Percentiles rank a stretch among this genome's conserved stretches.
These are phyloP conservation scores for Pouteria glomerata DNA, from an alignment of 148 eudicot species.

Conservation along the genomic window DNA sequence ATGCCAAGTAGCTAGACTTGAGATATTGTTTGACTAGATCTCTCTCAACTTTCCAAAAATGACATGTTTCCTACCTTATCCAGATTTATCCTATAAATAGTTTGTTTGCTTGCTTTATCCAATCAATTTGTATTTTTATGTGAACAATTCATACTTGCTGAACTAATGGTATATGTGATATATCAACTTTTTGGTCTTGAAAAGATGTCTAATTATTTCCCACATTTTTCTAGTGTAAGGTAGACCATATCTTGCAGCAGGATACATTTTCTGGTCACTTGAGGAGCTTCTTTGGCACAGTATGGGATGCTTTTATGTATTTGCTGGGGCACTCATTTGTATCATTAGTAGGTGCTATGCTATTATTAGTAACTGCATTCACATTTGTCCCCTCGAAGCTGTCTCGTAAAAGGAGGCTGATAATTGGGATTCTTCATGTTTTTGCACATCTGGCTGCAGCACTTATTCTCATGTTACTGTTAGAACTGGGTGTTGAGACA, in stretches of 20 bases:
- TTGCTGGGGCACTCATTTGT: conserved; percentile 73
- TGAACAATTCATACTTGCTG: background rate
- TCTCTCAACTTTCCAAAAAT: background rate
- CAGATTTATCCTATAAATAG: background rate
- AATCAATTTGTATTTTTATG: background rate
- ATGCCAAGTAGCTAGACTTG: background rate
- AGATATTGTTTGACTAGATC: background rate
- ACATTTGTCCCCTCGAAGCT: conserved; percentile 83
- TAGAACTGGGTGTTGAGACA: conserved; percentile 92
- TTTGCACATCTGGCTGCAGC: conserved; percentile 89
- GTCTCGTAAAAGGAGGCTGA: conserved; percentile 67
- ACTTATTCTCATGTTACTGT: conserved; percentile 78
- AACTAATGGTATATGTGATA: background rate
- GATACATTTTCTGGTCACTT: conserved; percentile 87
- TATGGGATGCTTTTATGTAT: conserved; percentile 68
- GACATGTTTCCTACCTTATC: background rate
- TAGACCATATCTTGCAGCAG: conserved; percentile 74
- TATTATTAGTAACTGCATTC: conserved; percentile 60
- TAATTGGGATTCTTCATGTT: conserved; percentile 81
- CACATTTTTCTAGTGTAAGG: conserved; percentile 61
- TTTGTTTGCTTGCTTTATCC: background rate
- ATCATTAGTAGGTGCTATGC: conserved; percentile 63
- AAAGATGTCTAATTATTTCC: conserved; percentile 14
- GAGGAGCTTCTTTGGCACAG: conserved; percentile 67
- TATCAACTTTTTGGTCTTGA: background rate